Evolutionary conservation across 129 eudicot genomes (phyloP).

Genomic region (Chrysanthemum lavandulifolium): DNA sequence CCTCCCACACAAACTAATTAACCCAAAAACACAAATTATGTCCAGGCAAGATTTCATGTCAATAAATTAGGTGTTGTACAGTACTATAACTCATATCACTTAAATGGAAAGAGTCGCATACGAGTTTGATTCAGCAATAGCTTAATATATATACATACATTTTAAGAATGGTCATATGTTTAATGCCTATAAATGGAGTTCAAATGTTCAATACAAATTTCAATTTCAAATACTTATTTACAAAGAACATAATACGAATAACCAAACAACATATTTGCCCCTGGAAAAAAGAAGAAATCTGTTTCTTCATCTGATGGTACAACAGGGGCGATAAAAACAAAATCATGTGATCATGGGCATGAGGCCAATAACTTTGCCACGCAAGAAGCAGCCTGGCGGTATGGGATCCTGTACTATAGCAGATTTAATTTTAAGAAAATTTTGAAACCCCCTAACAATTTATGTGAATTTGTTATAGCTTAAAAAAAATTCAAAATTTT

Average conservation of each 20-base stretch:
- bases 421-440: neutral
- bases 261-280: constrained; percentile 9
- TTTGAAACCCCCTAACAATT: too few species aligned
- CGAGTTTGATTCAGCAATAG: neutral
- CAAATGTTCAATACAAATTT: neutral
- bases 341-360: constrained; percentile 59
- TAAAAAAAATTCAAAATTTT: neutral
- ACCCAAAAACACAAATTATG: neutral
- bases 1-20: too few species aligned
- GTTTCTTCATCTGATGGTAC: constrained; percentile 3
- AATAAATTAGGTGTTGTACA: constrained; percentile 15
- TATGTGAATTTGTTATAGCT: neutral
- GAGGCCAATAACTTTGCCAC: constrained; percentile 90
- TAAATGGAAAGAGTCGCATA: constrained; percentile 1
- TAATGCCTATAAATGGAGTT: neutral
- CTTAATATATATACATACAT: constrained; percentile 2
- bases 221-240: neutral
- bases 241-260: constrained; percentile 1
- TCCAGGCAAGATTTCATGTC: constrained; percentile 11
- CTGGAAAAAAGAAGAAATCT: neutral
- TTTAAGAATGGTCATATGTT: constrained; percentile 3
- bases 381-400: constrained; percentile 85
- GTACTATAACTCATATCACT: constrained; percentile 2
- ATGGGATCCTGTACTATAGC: constrained; percentile 74
- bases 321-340: constrained; percentile 7